Evolutionary conservation across 2,329 filamentous ascomycete species (phyloP), one percentile per base, ranked within the genome.

Genomic region (Fusarium tuaranense): DNA sequence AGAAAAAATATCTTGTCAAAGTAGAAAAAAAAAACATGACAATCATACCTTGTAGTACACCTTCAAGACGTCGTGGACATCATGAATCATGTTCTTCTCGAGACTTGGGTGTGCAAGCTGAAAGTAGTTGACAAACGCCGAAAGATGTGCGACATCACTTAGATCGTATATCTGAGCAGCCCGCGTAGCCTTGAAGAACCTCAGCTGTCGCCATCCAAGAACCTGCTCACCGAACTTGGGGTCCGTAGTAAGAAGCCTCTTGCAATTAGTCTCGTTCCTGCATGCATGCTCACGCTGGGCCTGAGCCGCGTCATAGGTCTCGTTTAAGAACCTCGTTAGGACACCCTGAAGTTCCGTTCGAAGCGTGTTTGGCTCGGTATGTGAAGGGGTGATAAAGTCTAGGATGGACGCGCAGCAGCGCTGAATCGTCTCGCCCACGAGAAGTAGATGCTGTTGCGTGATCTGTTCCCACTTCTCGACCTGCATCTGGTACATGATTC

Each of bases 41-140:
- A 13, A 7, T 46, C 73, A 36, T 77, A 83, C 82, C 74, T 83
- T 73, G 46, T 84, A 84, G 20, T 84, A 84, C 0, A 81, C 81
- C 36, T 81, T 82, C 12, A 84, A 72, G 1, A 82, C 69, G 36
- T 84, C 82, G 34, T 84, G 82, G 0, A 84, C 79, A 18, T 83
- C 81, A 7, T 81, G 51, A 12, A 78, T 65, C 62, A 80, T 82
- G 41, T 82, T 83, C 9, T 78, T 70, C 3, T 60, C 9, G 1
- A 73, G 39, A 2, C 65, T 74, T 0, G 69, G 72, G 2, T 76
- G 76, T 0, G 71, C 55, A 0, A 65, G 58, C 0, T 71, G 48
- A 7, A 75, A 78, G 9, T 30, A 74, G 44, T 14, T 27, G 2
- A 10, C 18, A 32, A 62, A 63, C 27, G 22, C 41, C 25, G 25